phyloP scores from a whole-genome alignment of 129 eudicot genomes.

The Arctium minus region DNA sequence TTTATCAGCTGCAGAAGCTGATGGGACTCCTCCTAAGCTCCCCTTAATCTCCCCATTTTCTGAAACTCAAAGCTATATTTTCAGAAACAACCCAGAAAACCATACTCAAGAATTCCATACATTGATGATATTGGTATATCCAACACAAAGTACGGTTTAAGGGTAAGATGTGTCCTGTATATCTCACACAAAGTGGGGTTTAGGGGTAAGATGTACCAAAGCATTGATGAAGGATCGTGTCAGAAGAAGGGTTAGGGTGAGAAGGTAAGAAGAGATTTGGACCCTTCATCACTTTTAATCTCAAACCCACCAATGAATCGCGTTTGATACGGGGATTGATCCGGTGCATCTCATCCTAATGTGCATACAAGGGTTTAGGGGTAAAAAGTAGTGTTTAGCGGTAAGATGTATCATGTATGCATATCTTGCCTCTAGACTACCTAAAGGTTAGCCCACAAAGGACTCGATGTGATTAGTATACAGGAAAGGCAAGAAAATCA shows the following conservation, averaged over 20 bases:
- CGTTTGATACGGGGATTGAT: too few species aligned
- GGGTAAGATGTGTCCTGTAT: not conserved
- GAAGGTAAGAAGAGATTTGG: too few species aligned
- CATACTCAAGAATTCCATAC: not conserved
- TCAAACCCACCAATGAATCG: too few species aligned
- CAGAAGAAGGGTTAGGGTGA: too few species aligned
- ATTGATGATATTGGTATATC: not conserved
- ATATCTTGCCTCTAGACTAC: not conserved
- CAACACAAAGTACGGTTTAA: not conserved
- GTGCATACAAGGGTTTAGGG: too few species aligned
- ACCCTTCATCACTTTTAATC: too few species aligned
- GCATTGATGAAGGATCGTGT: too few species aligned
- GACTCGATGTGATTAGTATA: not conserved
- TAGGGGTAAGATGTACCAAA: too few species aligned
- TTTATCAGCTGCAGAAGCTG: slow-evolving; percentile 35
- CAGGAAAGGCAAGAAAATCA: not conserved
- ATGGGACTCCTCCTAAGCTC: slow-evolving; percentile 48
- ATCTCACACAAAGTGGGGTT: not conserved
- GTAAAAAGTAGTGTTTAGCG: not conserved
- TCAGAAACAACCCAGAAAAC: not conserved
- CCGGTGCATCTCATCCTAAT: too few species aligned
- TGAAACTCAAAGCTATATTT: slow-evolving; percentile 12
- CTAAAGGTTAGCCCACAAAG: not conserved
- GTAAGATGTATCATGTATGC: not conserved
- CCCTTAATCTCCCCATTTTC: slow-evolving; percentile 60